Conservation (phyloP, 768 basidiomycete species). For the Suillus paluster region DNA sequence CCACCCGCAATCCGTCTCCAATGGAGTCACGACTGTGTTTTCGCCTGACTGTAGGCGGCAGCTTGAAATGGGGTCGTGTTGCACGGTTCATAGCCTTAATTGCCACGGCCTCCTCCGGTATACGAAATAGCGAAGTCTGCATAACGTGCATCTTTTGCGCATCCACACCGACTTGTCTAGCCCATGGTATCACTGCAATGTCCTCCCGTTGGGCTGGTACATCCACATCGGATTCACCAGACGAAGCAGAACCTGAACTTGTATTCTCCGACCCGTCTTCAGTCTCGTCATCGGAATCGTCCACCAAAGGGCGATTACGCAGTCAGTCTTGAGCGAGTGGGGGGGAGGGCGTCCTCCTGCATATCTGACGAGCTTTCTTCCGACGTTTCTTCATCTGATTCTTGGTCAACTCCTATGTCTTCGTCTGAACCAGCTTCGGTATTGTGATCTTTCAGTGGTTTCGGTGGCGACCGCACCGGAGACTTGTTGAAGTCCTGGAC, state of each 20-base stretch:
- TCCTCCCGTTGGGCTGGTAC: slow-evolving; percentile 37
- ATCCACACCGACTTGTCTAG: slow-evolving; percentile 76
- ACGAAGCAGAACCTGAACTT: slow-evolving; percentile 36
- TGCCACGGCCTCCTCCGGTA: slow-evolving; percentile 73
- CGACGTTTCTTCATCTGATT: slow-evolving; percentile 43
- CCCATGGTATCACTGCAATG: slow-evolving; percentile 68
- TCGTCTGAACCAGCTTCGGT: slow-evolving; percentile 31
- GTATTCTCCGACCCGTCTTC: slow-evolving; percentile 47
- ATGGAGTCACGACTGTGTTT: slow-evolving; percentile 84
- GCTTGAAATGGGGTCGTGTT: slow-evolving; percentile 36
- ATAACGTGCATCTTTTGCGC: slow-evolving; percentile 90
- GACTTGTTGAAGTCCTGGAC: slow-evolving; percentile 28
- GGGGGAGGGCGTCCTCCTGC: slow-evolving; percentile 53
- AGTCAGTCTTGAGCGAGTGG: slow-evolving; percentile 28
- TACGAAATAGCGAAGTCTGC: slow-evolving; percentile 86
- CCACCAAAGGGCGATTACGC: slow-evolving; percentile 51
- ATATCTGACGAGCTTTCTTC: slow-evolving; percentile 49
- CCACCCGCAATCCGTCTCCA: slow-evolving; percentile 64
- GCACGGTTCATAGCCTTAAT: slow-evolving; percentile 57
- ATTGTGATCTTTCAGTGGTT: slow-evolving; percentile 36
- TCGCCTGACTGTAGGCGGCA: slow-evolving; percentile 50
- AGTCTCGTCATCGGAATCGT: slow-evolving; percentile 59
- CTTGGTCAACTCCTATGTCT: slow-evolving; percentile 36
- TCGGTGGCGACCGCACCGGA: slow-evolving; percentile 20
- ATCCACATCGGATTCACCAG: slow-evolving; percentile 27